Percentiles rank a stretch among this genome's conserved stretches.
Conservation (phyloP, 2,329 filamentous ascomycete genomes). For the Blumeriella jaapii region DNA sequence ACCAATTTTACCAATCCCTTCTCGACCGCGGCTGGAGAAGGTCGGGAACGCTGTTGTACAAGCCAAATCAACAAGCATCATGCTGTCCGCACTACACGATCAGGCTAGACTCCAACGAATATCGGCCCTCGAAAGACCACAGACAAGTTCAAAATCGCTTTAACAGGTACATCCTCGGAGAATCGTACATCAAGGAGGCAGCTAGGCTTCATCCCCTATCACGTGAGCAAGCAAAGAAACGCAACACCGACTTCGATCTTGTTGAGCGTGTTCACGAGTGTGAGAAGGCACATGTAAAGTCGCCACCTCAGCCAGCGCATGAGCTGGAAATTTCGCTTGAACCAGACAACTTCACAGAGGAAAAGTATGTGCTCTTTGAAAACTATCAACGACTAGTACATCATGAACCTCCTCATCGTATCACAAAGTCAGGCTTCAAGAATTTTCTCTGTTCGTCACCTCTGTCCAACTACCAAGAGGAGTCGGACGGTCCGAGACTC, state of each 20-base stretch:
- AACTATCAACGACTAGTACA: constrained; percentile 70
- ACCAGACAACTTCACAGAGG: constrained; percentile 56
- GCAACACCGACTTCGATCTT: constrained; percentile 58
- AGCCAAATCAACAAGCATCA: constrained; percentile 64
- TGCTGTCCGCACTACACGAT: constrained; percentile 92
- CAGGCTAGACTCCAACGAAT: constrained; percentile 53
- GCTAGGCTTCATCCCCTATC: constrained; percentile 54
- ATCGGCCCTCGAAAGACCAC: constrained; percentile 60
- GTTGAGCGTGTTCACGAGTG: constrained; percentile 56
- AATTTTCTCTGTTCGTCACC: constrained; percentile 67
- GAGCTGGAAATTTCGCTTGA: constrained; percentile 60
- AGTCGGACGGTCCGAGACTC: constrained; percentile 43
- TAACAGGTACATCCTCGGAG: constrained; percentile 58
- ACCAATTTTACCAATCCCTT: constrained; percentile 58
- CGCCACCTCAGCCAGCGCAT: constrained; percentile 54
- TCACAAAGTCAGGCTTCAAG: constrained; percentile 50
- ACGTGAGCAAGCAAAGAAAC: constrained; percentile 50
- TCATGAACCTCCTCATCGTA: constrained; percentile 48
- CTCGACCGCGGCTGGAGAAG: constrained; percentile 70
- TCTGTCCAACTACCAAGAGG: constrained; percentile 35
- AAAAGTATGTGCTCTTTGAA: constrained; percentile 62
- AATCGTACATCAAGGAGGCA: constrained; percentile 52
- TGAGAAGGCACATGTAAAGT: constrained; percentile 37
- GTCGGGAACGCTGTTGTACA: constrained; percentile 60
- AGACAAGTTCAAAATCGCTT: constrained; percentile 67